Conservation (phyloP, 164 flowering plant species). For the Stephania japonica region DNA sequence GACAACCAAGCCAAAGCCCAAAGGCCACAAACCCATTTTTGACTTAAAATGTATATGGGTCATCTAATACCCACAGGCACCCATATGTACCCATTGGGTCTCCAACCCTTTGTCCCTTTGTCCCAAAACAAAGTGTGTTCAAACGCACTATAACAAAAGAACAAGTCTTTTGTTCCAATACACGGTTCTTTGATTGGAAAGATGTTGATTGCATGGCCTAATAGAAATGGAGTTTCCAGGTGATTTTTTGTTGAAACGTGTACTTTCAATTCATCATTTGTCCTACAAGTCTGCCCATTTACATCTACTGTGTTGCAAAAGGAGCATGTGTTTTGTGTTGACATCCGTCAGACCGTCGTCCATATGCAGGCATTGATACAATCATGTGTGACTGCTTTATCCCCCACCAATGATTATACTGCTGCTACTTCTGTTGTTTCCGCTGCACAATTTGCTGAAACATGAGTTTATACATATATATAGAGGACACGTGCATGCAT, state of each 20-base stretch:
- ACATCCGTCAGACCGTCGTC: not conserved
- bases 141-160: too few relatives aligned
- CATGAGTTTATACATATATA: not conserved
- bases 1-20: too few relatives aligned
- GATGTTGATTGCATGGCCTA: not conserved
- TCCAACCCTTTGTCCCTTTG: too few relatives aligned
- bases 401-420: too few relatives aligned
- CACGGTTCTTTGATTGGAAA: not conserved
- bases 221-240: not conserved
- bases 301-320: not conserved
- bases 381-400: not conserved
- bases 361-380: not conserved
- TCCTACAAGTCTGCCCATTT: not conserved
- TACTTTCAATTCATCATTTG: not conserved
- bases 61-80: too few relatives aligned
- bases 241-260: not conserved
- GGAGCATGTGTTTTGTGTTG: not conserved
- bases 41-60: too few relatives aligned
- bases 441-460: not conserved
- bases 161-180: too few relatives aligned
- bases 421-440: not conserved
- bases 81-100: too few relatives aligned
- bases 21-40: too few relatives aligned
- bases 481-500: too few relatives aligned
- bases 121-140: too few relatives aligned